Percentiles rank a stretch among this genome's conserved stretches.
These are phyloP conservation scores for Aspergillus tamarii DNA, from an alignment of 2,329 filamentous ascomycete genomes.

Conservation along the genomic window DNA sequence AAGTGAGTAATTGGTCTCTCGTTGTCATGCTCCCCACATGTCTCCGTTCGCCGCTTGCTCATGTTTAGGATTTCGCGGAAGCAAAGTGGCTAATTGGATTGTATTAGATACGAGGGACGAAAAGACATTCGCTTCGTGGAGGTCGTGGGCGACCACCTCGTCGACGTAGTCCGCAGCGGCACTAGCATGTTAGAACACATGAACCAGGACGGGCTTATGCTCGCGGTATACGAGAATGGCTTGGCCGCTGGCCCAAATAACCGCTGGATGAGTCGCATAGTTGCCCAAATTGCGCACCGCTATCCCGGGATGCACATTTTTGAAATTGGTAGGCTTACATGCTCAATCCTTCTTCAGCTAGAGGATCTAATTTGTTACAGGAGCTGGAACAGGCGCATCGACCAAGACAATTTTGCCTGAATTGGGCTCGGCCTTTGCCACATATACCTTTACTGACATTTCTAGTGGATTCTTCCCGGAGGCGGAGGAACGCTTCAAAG, in stretches of 20 bases:
- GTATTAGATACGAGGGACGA: neutral
- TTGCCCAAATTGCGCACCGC: conserved; percentile 42
- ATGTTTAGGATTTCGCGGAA: neutral
- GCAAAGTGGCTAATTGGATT: neutral
- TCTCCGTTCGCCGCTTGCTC: no score
- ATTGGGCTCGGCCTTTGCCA: conserved; percentile 32
- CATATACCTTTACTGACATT: conserved; percentile 53
- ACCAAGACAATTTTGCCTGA: conserved; percentile 41
- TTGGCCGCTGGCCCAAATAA: conserved; percentile 28
- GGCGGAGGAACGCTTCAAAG: conserved; percentile 33
- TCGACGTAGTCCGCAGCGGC: conserved; percentile 32
- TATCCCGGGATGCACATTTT: conserved; percentile 50
- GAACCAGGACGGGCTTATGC: conserved; percentile 24
- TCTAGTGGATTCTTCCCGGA: conserved; percentile 47
- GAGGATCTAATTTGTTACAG: neutral
- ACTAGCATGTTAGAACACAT: conserved; percentile 41
- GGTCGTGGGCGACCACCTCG: conserved; percentile 32
- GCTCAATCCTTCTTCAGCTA: neutral
- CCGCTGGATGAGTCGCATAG: conserved; percentile 29
- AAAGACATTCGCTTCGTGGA: conserved; percentile 10
- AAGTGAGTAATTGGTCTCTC: no score
- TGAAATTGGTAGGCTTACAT: conserved; percentile 36
- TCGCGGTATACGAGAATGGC: conserved; percentile 34
- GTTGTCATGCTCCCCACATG: no score
- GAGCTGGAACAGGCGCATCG: conserved; percentile 45